Percentiles rank a stretch among this genome's conserved stretches.
These are phyloP conservation scores for Geranomyces variabilis DNA, from an alignment of 192 early-diverging fungal genomes.

Conservation along the genomic window DNA sequence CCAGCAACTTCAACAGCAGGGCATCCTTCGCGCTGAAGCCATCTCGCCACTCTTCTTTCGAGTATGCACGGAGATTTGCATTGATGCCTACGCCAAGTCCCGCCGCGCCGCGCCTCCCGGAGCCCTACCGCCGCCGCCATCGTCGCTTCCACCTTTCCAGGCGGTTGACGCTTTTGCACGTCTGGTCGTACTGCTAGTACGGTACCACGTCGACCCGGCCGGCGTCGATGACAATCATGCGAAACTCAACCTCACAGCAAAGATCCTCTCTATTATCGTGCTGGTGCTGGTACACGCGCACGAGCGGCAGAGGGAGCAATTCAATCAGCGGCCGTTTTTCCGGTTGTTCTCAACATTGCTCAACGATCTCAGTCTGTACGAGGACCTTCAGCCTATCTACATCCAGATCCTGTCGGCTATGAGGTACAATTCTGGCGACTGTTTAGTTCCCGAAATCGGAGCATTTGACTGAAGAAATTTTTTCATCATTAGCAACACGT, in stretches of 20 bases:
- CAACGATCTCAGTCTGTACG: constrained; percentile 73
- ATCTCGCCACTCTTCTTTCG: constrained; percentile 89
- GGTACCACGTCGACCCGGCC: constrained; percentile 66
- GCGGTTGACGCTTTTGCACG: constrained; percentile 93
- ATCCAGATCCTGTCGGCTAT: constrained; percentile 70
- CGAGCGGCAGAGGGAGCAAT: constrained; percentile 73
- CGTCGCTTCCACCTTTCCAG: constrained; percentile 65
- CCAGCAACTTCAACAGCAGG: constrained; percentile 70
- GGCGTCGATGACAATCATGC: constrained; percentile 57
- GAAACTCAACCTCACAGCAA: constrained; percentile 72
- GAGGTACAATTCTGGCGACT: too few relatives aligned
- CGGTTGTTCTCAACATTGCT: constrained; percentile 84
- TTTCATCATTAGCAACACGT: constrained; percentile 58
- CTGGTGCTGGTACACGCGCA: constrained; percentile 85
- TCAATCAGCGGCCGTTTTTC: constrained; percentile 91
- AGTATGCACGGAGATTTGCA: constrained; percentile 80
- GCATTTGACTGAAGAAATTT: background rate
- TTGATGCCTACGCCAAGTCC: constrained; percentile 71
- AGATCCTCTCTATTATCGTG: constrained; percentile 83
- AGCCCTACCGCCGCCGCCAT: constrained; percentile 20
- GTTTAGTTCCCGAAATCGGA: background rate
- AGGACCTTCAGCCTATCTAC: constrained; percentile 70
- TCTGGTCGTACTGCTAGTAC: constrained; percentile 79
- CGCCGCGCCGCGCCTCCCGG: constrained; percentile 16
- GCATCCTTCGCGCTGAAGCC: constrained; percentile 75